Percentiles rank a stretch among this genome's conserved stretches.
These are phyloP conservation scores for Agaricus sinodeliciosus DNA, from an alignment of 768 basidiomycete species.

Conservation along the genomic window DNA sequence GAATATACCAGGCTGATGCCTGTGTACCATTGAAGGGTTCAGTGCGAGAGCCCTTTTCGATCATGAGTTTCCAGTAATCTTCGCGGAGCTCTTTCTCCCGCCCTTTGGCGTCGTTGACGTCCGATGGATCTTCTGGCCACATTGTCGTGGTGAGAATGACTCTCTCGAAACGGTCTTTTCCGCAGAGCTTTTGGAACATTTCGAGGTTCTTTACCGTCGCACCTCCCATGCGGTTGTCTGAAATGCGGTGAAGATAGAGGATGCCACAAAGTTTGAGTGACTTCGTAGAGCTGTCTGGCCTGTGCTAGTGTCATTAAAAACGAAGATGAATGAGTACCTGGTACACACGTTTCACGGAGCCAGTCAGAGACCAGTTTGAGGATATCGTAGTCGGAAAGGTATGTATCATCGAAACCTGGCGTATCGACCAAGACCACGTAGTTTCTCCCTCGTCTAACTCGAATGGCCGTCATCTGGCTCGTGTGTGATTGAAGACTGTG, in stretches of 20 bases:
- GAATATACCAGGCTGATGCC: background rate
- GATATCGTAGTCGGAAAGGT: conserved; percentile 16
- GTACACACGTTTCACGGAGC: conserved; percentile 19
- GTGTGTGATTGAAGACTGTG: conserved; percentile 20
- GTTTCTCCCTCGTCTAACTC: background rate
- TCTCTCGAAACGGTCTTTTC: conserved; percentile 15
- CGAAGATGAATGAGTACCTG: background rate
- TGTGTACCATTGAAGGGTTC: background rate
- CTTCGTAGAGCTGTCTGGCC: background rate
- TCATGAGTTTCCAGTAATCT: conserved; percentile 5
- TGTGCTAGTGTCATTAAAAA: conserved; percentile 12
- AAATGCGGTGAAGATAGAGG: conserved; percentile 17
- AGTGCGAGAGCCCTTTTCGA: background rate
- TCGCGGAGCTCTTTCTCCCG: conserved; percentile 2
- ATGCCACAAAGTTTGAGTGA: conserved; percentile 19
- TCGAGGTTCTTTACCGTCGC: conserved; percentile 21
- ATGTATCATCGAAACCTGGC: conserved; percentile 21
- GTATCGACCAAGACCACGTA: conserved; percentile 20
- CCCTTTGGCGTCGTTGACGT: background rate
- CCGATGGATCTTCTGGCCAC: conserved; percentile 20
- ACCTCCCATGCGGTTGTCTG: conserved; percentile 23
- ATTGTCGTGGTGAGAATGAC: conserved; percentile 26
- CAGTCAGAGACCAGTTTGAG: conserved; percentile 19
- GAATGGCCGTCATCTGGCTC: conserved; percentile 14
- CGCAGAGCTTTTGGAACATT: conserved; percentile 21